These are phyloP conservation scores for Candida dendrica DNA, from an alignment of 805 yeast species.

Conservation along the genomic window DNA sequence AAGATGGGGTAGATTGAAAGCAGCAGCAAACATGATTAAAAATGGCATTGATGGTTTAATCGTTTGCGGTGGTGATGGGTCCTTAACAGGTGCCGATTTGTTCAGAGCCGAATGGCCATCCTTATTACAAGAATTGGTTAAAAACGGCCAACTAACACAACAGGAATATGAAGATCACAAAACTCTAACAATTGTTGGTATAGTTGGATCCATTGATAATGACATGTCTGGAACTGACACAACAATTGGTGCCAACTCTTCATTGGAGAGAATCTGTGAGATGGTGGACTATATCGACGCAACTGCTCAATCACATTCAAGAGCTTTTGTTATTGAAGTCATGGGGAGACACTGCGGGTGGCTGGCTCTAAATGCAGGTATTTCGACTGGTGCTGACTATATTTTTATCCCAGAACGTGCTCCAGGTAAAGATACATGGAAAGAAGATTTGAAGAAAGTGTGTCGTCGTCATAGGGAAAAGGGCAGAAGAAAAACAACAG, in stretches of 20 bases:
- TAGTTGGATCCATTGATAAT: constrained; percentile 95
- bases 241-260: constrained; percentile 93
- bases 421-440: constrained; percentile 68
- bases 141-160: constrained; percentile 45
- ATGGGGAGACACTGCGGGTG: constrained; percentile 99
- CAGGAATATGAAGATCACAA: constrained; percentile 56
- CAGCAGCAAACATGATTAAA: constrained; percentile 76
- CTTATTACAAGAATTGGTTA: constrained; percentile 63
- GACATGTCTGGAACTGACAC: constrained; percentile 97
- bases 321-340: constrained; percentile 96
- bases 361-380: constrained; percentile 96
- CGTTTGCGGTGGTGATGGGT: constrained; percentile 98
- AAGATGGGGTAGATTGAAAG: constrained; percentile 74
- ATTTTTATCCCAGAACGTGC: constrained; percentile 94
- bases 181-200: constrained; percentile 81
- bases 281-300: constrained; percentile 96
- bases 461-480: constrained; percentile 72
- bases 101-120: constrained; percentile 95
- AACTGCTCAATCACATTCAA: constrained; percentile 92
- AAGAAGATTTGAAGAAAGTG: constrained; percentile 66
- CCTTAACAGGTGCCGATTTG: constrained; percentile 93
- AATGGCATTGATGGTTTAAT: constrained; percentile 91
- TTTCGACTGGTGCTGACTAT: constrained; percentile 93
- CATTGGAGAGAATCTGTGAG: constrained; percentile 87
- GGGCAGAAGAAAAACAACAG: constrained; percentile 92